Base-by-base conservation (phyloP, 768 basidiomycete species). In the Candolleomyces eurysporus region DNA sequence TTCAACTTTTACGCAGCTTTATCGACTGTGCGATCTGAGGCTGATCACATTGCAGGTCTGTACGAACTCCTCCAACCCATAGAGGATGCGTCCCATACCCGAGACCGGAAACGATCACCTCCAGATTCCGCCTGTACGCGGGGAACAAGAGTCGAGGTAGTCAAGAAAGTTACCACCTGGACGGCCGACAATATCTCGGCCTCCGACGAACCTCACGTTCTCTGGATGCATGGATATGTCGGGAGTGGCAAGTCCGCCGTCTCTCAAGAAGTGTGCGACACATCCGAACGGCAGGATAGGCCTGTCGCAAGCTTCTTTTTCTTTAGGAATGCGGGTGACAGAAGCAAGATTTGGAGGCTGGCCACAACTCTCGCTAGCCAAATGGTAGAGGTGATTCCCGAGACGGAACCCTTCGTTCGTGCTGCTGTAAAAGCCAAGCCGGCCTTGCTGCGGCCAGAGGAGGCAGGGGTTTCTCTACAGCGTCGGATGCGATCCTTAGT, bases 161-260 rank as follows among this genome's bases (percentile, higher is more conserved):
- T 50, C 5, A 30, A 50, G 49, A 17, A 50, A 19, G 7, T 11
- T 19, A 17, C 13, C 13, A 26, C 14, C 30, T 50, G 49, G 49
- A 30, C 49, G 21, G 7, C 19, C 10, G 30, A 22, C 30, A 6
- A 19, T 13, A 50, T 50, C n/a, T 30, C 30, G 5, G 4, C 30
- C 49, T 6, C 19, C 13, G 49, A 13, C 19, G 21, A 22, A 13
- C 49, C 49, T 22, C 49, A 57, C n/a, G 50, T 68, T 30, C 21
- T 68, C 14, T 68, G 67, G 65, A 19, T 68, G 1, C 40, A 62
- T 32, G 67, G 67, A 5, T 61, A 65, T 3, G 67, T 61, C 13
- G 67, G 67, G n/a, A 59, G 61, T n/a, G 67, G 67, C 9, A 68
- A 68, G 56, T 65, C 65, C 3, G 64, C 64, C 9, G 60, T 67